These are phyloP conservation scores for Pseudofabraea citricarpa DNA, from an alignment of 2,329 filamentous ascomycete species.

Conservation along the genomic window DNA sequence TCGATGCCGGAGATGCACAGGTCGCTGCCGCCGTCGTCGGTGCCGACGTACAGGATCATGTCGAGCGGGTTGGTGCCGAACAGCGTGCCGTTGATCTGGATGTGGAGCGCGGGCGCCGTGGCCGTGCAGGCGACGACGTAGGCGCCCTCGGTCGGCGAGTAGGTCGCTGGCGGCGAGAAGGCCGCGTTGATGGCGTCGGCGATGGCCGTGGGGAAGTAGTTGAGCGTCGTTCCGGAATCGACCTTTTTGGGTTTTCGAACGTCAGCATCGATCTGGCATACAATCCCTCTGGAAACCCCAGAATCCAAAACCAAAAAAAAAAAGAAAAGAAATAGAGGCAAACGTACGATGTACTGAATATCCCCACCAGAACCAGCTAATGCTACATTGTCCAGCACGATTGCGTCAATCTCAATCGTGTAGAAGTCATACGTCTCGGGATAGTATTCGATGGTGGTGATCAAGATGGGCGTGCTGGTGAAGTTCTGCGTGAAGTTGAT, in stretches of 20 bases:
- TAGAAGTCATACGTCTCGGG: constrained; percentile 14
- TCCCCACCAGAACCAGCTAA: constrained; percentile 2
- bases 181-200: constrained; percentile 32
- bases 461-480: constrained; percentile 13
- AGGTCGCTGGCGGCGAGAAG: constrained; percentile 37
- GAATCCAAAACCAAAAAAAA: too few relatives aligned
- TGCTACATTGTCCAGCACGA: constrained; percentile 5
- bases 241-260: constrained; percentile 21
- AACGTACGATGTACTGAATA: constrained; percentile 12
- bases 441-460: constrained; percentile 3
- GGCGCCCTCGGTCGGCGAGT: constrained; percentile 20
- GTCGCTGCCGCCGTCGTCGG: constrained; percentile 11
- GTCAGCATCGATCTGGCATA: too few relatives aligned
- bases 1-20: constrained; percentile 30
- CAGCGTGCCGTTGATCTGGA: constrained; percentile 32
- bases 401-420: constrained; percentile 13
- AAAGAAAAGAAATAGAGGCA: too few relatives aligned
- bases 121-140: constrained; percentile 39
- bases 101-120: constrained; percentile 33
- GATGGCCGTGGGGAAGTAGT: constrained; percentile 34
- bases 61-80: constrained; percentile 27
- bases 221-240: constrained; percentile 38
- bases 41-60: constrained; percentile 21
- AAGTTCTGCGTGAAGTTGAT: constrained; percentile 24
- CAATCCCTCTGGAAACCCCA: too few relatives aligned